These are phyloP conservation scores for Ceratocystis alfenasii DNA, from an alignment of 2,329 filamentous ascomycete genomes.

Conservation along the genomic window DNA sequence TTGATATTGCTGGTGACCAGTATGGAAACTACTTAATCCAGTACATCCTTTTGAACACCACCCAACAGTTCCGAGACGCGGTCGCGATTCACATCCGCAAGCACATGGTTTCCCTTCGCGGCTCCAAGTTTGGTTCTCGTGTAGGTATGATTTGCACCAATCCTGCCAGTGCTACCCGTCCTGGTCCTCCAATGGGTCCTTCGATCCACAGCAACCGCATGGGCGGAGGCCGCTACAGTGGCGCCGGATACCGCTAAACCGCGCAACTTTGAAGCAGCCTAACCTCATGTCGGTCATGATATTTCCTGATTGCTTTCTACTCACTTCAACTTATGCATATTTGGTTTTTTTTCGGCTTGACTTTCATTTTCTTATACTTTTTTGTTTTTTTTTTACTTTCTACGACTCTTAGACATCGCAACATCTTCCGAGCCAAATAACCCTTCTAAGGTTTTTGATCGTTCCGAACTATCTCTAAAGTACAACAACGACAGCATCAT, in stretches of 20 bases:
- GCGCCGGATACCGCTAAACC: slow-evolving; percentile 42
- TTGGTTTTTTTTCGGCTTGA: slow-evolving; percentile 1
- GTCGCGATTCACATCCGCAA: slow-evolving; percentile 92
- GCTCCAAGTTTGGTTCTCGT: slow-evolving; percentile 95
- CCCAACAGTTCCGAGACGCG: slow-evolving; percentile 77
- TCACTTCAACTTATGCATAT: slow-evolving; percentile 11
- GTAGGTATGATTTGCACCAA: slow-evolving; percentile 99
- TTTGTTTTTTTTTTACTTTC: slow-evolving; percentile 10
- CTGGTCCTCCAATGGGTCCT: slow-evolving; percentile 67
- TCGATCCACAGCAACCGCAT: slow-evolving; percentile 41
- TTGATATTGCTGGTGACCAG: slow-evolving; percentile 96
- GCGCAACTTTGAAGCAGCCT: background rate
- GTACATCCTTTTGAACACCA: slow-evolving; percentile 85
- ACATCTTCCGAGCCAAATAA: slow-evolving; percentile 4
- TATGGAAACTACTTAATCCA: slow-evolving; percentile 98
- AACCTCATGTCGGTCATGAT: background rate
- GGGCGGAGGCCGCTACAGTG: slow-evolving; percentile 46
- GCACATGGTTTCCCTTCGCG: slow-evolving; percentile 97
- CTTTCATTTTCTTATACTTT: slow-evolving; percentile 11
- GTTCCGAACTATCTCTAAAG: slow-evolving; percentile 7
- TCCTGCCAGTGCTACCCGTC: slow-evolving; percentile 75
- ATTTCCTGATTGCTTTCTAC: slow-evolving; percentile 12
- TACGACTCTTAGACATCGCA: slow-evolving; percentile 9
- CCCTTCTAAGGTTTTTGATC: background rate
- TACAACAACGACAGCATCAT: slow-evolving; percentile 12